Conservation (phyloP, 2,329 filamentous ascomycete species). For the Kalaharituber pfeilii region DNA sequence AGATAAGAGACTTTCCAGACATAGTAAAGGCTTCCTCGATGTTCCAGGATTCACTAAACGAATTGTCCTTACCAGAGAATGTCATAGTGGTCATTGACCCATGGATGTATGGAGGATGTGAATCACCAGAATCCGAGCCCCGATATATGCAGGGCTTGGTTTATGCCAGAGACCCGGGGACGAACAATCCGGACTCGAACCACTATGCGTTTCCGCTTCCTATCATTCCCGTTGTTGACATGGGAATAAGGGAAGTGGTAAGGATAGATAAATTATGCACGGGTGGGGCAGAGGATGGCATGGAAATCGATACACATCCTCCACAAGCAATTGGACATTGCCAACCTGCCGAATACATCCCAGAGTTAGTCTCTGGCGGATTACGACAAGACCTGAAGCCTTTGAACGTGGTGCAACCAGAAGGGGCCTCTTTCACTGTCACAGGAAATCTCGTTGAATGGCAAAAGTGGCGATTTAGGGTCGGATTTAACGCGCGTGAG, state of each 20-base stretch:
- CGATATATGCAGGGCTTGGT: slow-evolving; percentile 37
- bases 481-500: slow-evolving; percentile 53
- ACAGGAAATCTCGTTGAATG: slow-evolving; percentile 35
- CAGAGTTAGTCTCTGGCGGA: slow-evolving; percentile 35
- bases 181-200: slow-evolving; percentile 38
- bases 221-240: slow-evolving; percentile 42
- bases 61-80: slow-evolving; percentile 33
- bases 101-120: slow-evolving; percentile 47
- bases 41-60: slow-evolving; percentile 33
- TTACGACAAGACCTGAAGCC: slow-evolving; percentile 44
- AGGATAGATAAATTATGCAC: slow-evolving; percentile 41
- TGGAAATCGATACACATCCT: slow-evolving; percentile 29
- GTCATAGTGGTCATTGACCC: slow-evolving; percentile 34
- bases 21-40: slow-evolving; percentile 28
- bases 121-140: slow-evolving; percentile 27
- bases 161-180: slow-evolving; percentile 28
- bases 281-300: slow-evolving; percentile 34
- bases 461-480: slow-evolving; percentile 53
- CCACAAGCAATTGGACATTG: slow-evolving; percentile 32
- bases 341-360: slow-evolving; percentile 32
- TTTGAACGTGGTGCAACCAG: slow-evolving; percentile 53
- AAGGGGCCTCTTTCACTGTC: slow-evolving; percentile 49
- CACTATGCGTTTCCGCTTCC: slow-evolving; percentile 46
- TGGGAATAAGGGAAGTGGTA: slow-evolving; percentile 37
- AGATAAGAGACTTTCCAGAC: slow-evolving; percentile 19